phyloP scores from a whole-genome alignment of 345 rosid species.

The Dovyalis caffra region DNA sequence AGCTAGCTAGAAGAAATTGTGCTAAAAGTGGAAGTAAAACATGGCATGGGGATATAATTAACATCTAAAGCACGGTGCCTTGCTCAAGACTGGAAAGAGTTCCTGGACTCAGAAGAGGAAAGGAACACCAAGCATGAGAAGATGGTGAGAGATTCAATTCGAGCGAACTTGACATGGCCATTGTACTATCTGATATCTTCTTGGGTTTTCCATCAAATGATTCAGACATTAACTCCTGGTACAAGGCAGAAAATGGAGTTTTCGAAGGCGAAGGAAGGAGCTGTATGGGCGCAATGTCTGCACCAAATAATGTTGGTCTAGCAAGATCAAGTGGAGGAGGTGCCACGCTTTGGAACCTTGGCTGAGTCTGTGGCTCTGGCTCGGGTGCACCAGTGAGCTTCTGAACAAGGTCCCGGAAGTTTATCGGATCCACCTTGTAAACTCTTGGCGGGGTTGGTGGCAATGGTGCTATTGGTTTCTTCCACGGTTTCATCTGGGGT shows the following conservation, averaged over 20 bases:
- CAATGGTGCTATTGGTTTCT: constrained; percentile 59
- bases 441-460: constrained; percentile 63
- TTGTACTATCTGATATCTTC: constrained; percentile 11
- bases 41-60: background rate
- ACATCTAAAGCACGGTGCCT: constrained; percentile 26
- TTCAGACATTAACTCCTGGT: constrained; percentile 33
- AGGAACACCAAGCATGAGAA: constrained; percentile 48
- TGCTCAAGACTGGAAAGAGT: constrained; percentile 52
- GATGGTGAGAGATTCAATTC: constrained; percentile 46
- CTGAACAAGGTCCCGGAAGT: constrained; percentile 86
- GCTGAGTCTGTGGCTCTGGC: constrained; percentile 10
- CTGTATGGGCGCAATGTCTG: background rate
- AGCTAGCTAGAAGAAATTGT: background rate
- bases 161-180: constrained; percentile 20
- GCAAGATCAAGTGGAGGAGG: constrained; percentile 46
- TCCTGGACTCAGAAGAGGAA: constrained; percentile 58
- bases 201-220: constrained; percentile 13
- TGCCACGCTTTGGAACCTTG: constrained; percentile 37
- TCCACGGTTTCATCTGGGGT: constrained; percentile 52
- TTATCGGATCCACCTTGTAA: constrained; percentile 71
- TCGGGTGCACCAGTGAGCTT: constrained; percentile 64
- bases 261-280: constrained; percentile 15
- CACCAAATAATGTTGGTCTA: background rate
- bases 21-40: background rate
- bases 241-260: constrained; percentile 27